These are phyloP conservation scores for Entomortierella beljakovae DNA, from an alignment of 192 early-diverging fungal species.

Conservation along the genomic window DNA sequence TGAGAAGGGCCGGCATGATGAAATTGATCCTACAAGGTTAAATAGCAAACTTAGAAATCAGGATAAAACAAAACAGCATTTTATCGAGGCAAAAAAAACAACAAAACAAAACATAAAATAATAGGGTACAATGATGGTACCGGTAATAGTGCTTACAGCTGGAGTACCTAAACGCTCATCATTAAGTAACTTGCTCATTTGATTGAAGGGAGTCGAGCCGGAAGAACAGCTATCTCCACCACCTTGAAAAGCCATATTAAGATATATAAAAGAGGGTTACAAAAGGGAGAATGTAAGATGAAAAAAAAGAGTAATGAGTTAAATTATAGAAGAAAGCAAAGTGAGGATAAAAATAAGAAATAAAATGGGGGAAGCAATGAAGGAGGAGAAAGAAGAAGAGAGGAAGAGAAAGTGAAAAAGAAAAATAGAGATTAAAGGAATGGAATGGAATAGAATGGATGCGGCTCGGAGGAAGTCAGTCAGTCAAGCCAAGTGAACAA, in stretches of 20 bases:
- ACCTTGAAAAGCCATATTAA: slow-evolving; percentile 8
- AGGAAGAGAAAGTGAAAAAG: background rate
- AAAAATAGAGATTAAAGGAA: background rate
- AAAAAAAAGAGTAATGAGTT: background rate
- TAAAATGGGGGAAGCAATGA: background rate
- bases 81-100: background rate
- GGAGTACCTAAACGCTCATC: too few species aligned
- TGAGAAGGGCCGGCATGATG: slow-evolving; percentile 8
- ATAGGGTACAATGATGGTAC: background rate
- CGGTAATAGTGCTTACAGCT: slow-evolving; percentile 55
- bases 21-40: slow-evolving; percentile 29
- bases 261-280: slow-evolving; percentile 55
- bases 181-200: slow-evolving; percentile 86
- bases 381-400: background rate
- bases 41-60: too few species aligned
- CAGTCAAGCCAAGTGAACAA: too few species aligned
- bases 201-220: slow-evolving; percentile 77
- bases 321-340: background rate
- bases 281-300: background rate
- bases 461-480: slow-evolving; percentile 20
- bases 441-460: slow-evolving; percentile 3
- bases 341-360: background rate
- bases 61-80: too few species aligned
- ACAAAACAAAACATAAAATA: background rate
- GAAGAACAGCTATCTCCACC: slow-evolving; percentile 82